A percentile compares a stretch with the other conserved stretches of the same genome.
phyloP scores from a whole-genome alignment of 2,329 filamentous ascomycete genomes.

The Paraphoma sp. region DNA sequence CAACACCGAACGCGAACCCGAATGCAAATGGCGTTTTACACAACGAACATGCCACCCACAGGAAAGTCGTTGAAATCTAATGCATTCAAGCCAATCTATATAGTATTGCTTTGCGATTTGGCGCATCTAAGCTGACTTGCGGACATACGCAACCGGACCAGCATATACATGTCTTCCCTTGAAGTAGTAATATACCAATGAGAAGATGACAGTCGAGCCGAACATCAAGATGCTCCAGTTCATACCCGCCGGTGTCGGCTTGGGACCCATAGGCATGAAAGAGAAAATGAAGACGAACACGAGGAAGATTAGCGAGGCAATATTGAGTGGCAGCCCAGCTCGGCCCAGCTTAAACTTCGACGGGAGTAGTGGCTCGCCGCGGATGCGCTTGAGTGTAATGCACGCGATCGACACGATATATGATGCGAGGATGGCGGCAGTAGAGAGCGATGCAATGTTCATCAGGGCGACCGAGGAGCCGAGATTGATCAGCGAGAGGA shows the following conservation, averaged over 20 bases:
- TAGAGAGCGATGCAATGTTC: constrained; percentile 21
- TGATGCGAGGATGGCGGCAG: constrained; percentile 22
- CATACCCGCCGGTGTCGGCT: constrained; percentile 54
- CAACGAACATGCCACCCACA: too few relatives aligned
- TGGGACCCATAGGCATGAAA: constrained; percentile 50
- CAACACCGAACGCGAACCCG: too few relatives aligned
- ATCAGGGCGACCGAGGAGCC: constrained; percentile 33
- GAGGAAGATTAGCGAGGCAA: constrained; percentile 49
- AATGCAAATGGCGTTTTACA: too few relatives aligned
- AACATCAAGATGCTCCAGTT: constrained; percentile 56
- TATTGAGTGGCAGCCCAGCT: constrained; percentile 52
- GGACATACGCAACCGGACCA: constrained; percentile 30
- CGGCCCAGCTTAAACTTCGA: constrained; percentile 56
- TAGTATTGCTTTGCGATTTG: too few relatives aligned
- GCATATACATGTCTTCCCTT: constrained; percentile 49
- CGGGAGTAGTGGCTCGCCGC: constrained; percentile 51
- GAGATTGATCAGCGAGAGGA: constrained; percentile 38
- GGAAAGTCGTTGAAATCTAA: too few relatives aligned
- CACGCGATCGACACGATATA: constrained; percentile 54
- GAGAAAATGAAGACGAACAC: constrained; percentile 51
- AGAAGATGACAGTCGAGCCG: constrained; percentile 49
- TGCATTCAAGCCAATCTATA: too few relatives aligned
- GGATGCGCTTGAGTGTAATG: constrained; percentile 52
- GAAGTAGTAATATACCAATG: constrained; percentile 50
- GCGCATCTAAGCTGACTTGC: neutral